phyloP scores from a whole-genome alignment of 305 asterid species.

The Nicotiana rustica region DNA sequence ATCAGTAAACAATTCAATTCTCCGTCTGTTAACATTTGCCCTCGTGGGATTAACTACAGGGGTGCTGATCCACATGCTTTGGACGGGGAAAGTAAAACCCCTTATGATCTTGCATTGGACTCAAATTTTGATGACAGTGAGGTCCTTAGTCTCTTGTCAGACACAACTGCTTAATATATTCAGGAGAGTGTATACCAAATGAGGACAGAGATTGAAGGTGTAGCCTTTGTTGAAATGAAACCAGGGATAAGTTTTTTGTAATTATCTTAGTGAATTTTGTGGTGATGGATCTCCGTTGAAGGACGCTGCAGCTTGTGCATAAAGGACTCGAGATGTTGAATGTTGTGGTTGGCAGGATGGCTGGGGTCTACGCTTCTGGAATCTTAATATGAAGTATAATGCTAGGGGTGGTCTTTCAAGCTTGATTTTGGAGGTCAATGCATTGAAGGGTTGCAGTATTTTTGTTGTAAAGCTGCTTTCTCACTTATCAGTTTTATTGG shows the following conservation, averaged over 20 bases:
- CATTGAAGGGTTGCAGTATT: slow-evolving; percentile 23
- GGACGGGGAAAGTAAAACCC: slow-evolving; percentile 72
- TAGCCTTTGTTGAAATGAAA: slow-evolving; percentile 36
- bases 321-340: slow-evolving; percentile 31
- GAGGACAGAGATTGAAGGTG: slow-evolving; percentile 33
- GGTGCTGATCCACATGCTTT: slow-evolving; percentile 87
- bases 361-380: background rate
- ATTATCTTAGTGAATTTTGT: slow-evolving; percentile 48
- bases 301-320: slow-evolving; percentile 36
- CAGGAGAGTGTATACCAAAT: slow-evolving; percentile 20
- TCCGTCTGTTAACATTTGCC: slow-evolving; percentile 22
- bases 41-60: slow-evolving; percentile 53
- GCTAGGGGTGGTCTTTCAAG: slow-evolving; percentile 24
- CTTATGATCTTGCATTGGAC: slow-evolving; percentile 67
- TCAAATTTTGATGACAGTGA: slow-evolving; percentile 70
- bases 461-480: slow-evolving; percentile 36
- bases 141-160: slow-evolving; percentile 69
- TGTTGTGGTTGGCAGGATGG: slow-evolving; percentile 22
- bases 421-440: slow-evolving; percentile 30
- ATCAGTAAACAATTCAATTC: background rate
- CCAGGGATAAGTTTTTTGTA: slow-evolving; percentile 56
- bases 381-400: slow-evolving; percentile 16
- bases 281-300: slow-evolving; percentile 40
- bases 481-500: slow-evolving; percentile 30
- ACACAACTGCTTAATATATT: slow-evolving; percentile 49